phyloP scores from a whole-genome alignment of 179 eudicot species.

The Silene vulgaris region DNA sequence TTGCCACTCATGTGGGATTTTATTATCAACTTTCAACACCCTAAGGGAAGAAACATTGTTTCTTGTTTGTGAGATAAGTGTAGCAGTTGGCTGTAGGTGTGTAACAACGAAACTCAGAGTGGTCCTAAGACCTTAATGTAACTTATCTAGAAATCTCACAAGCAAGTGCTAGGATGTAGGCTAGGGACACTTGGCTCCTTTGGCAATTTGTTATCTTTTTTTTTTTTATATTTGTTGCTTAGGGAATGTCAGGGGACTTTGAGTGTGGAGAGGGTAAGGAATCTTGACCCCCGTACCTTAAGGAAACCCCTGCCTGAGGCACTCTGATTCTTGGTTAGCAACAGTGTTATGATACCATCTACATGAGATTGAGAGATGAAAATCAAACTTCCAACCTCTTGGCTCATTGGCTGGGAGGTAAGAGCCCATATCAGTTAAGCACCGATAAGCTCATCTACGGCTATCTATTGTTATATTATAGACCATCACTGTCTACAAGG shows the following conservation, averaged over 20 bases:
- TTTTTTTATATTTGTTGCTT: neutral
- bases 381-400: neutral
- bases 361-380: neutral
- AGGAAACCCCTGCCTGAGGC: neutral
- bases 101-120: neutral
- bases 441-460: no score
- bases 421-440: neutral
- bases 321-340: neutral
- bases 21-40: neutral
- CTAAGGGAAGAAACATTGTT: neutral
- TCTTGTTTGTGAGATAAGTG: neutral
- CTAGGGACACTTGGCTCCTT: neutral
- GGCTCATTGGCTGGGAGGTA: slow-evolving; percentile 10
- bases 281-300: neutral
- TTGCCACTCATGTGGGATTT: neutral
- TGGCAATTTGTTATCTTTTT: neutral
- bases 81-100: neutral
- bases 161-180: neutral
- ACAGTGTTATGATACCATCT: neutral
- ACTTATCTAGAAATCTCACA: no score
- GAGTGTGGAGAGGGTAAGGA: neutral
- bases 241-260: neutral
- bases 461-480: no score
- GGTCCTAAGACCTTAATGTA: neutral
- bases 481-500: no score